These are phyloP conservation scores for Rubus parviflorus DNA, from an alignment of 306 rosid species.

Conservation along the genomic window DNA sequence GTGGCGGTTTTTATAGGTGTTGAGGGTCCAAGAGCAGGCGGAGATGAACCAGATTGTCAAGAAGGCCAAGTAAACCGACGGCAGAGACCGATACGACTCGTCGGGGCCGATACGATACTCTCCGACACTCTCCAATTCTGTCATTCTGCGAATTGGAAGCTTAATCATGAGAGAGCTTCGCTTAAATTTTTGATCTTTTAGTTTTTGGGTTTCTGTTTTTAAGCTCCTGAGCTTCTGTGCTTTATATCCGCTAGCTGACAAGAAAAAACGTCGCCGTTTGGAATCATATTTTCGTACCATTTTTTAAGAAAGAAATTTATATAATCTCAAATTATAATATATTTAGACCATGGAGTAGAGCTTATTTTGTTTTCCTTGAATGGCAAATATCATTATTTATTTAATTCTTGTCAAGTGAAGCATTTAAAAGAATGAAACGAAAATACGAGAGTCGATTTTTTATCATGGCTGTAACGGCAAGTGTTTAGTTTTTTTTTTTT, in stretches of 20 bases:
- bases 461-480: neutral
- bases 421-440: fast-evolving
- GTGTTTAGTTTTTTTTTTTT: neutral
- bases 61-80: slow-evolving; percentile 72
- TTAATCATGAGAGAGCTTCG: neutral
- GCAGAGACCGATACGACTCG: slow-evolving; percentile 74
- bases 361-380: neutral
- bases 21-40: slow-evolving; percentile 84
- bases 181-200: neutral
- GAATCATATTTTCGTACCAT: neutral
- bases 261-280: slow-evolving; percentile 17
- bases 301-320: no score
- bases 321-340: neutral
- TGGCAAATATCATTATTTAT: neutral
- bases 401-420: neutral
- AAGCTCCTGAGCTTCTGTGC: neutral
- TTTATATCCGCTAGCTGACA: slow-evolving; percentile 14
- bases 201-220: neutral
- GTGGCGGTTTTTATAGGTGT: slow-evolving; percentile 79
- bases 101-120: slow-evolving; percentile 42
- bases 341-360: neutral
- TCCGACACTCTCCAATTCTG: slow-evolving; percentile 28
- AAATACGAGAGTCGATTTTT: neutral
- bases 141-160: slow-evolving; percentile 19
- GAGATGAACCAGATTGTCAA: slow-evolving; percentile 76